Evolutionary conservation across 2,329 filamentous ascomycete species (phyloP).

Genomic region (Tricladium varicosporioides): DNA sequence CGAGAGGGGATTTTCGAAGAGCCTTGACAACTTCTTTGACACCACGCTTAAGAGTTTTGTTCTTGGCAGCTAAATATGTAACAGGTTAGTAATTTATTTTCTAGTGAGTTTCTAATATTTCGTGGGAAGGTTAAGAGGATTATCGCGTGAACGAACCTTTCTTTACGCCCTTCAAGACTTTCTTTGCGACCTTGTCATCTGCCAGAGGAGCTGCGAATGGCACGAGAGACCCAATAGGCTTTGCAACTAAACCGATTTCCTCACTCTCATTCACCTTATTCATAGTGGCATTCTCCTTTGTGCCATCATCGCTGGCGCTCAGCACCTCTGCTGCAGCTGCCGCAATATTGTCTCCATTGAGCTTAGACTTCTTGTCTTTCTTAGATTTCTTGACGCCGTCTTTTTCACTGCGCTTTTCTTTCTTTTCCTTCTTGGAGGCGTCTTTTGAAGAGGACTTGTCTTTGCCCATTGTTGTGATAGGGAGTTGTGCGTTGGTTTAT

Average conservation of each 20-base stretch:
- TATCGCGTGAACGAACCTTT: slow-evolving; percentile 43
- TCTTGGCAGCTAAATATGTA: slow-evolving; percentile 72
- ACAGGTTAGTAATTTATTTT: slow-evolving; percentile 18
- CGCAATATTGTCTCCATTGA: slow-evolving; percentile 48
- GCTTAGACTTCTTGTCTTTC: slow-evolving; percentile 40
- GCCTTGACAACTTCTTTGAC: slow-evolving; percentile 99
- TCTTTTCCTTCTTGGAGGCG: slow-evolving; percentile 57
- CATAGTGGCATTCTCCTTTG: slow-evolving; percentile 36
- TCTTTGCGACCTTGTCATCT: slow-evolving; percentile 71
- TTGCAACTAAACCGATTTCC: slow-evolving; percentile 12
- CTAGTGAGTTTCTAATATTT: background rate
- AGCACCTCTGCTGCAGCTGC: slow-evolving; percentile 65
- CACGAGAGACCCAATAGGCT: slow-evolving; percentile 62
- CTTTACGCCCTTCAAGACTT: slow-evolving; percentile 63
- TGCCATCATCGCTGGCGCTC: slow-evolving; percentile 48
- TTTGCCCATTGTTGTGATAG: slow-evolving; percentile 30
- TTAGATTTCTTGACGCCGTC: slow-evolving; percentile 45
- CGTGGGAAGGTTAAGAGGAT: background rate
- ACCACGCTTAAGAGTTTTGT: slow-evolving; percentile 93
- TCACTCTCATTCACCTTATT: slow-evolving; percentile 30
- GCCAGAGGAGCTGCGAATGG: slow-evolving; percentile 81
- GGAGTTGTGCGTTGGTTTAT: background rate
- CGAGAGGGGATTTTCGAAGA: slow-evolving; percentile 82
- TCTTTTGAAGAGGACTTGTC: slow-evolving; percentile 32
- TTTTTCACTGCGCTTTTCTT: slow-evolving; percentile 59